Evolutionary conservation across 73 alveolate species (phyloP), one percentile per base, ranked within the genome.

Genomic region (Symbiodinium natans): DNA sequence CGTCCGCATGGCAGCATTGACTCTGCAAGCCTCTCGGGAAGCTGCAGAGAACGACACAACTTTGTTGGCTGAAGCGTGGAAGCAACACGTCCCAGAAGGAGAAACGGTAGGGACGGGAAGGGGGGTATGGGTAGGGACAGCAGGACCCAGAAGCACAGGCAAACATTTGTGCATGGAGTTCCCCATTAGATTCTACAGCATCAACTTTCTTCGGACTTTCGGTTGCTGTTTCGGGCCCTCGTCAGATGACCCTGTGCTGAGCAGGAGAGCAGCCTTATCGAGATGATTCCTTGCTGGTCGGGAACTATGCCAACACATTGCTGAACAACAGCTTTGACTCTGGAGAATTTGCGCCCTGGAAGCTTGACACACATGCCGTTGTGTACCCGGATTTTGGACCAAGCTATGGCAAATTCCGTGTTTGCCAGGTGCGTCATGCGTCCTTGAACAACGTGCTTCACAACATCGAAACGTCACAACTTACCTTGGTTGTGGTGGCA

Each of bases 241-340:
- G n/a, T n/a, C n/a, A n/a, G n/a, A n/a, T n/a, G n/a, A n/a, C n/a
- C n/a, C n/a, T n/a, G n/a, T n/a, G 63, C 68, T 10, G 46, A 39
- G 27, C 94, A 87, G 94, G 94, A 56, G 85, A 87, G 56, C 34
- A 87, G 33, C 94, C 94, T 5, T 87, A 87, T 56, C 83, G 48
- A 36, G 94, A 87, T 59, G 94, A 87, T 31, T 56, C 85, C n/a
- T 59, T 87, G 94, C 84, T 87, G n/a, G 94, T 87, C 27, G 94
- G 94, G 15, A 87, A 87, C 41, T 87, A 87, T 59, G 94, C 94
- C 85, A 87, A 87, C 41, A 87, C 94, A 29, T 56, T 87, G 84
- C 77, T 87, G 94, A 87, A 87, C 84, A 48, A 21, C 23, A 87
- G 94, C 94, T 87, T 87, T 43, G 84, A 54, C 3, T 17, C 84